Conservation (phyloP, 2,329 filamentous ascomycete genomes). For the Sarocladiaceae sp. region DNA sequence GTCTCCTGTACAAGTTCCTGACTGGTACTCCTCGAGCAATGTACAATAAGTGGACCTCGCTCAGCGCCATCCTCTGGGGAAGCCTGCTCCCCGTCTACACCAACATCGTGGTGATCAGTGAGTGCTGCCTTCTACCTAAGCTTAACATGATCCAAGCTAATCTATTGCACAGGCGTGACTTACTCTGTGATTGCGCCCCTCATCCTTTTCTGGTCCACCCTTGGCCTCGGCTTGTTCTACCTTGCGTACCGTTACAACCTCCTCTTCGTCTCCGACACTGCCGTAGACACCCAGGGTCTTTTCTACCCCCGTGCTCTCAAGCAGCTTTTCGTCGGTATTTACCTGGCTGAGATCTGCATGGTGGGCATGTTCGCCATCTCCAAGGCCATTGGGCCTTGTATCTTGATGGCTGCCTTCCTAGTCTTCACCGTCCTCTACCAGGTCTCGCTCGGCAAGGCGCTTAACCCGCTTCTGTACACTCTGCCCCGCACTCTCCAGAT, state of each 20-base stretch:
- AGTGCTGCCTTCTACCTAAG: slow-evolving; percentile 12
- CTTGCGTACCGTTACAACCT: slow-evolving; percentile 84
- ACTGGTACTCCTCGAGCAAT: slow-evolving; percentile 75
- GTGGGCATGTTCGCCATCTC: slow-evolving; percentile 76
- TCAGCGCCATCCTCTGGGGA: slow-evolving; percentile 72
- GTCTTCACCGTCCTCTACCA: slow-evolving; percentile 76
- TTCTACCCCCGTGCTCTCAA: slow-evolving; percentile 86
- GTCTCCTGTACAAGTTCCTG: slow-evolving; percentile 64
- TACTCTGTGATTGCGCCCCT: slow-evolving; percentile 83
- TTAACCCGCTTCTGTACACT: slow-evolving; percentile 67
- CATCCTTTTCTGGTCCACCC: slow-evolving; percentile 73
- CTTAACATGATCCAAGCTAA: slow-evolving; percentile 13
- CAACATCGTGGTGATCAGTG: slow-evolving; percentile 67
- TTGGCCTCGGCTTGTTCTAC: slow-evolving; percentile 77
- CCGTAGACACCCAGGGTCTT: slow-evolving; percentile 83
- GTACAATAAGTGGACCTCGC: slow-evolving; percentile 67
- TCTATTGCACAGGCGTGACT: slow-evolving; percentile 51
- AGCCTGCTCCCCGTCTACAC: slow-evolving; percentile 72
- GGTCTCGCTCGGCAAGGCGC: slow-evolving; percentile 62
- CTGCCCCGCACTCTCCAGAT: slow-evolving; percentile 59
- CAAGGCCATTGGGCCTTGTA: slow-evolving; percentile 62
- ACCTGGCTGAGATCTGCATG: slow-evolving; percentile 74
- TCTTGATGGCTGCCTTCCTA: slow-evolving; percentile 72
- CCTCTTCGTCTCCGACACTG: slow-evolving; percentile 72
- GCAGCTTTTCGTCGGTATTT: slow-evolving; percentile 78